Conservation (phyloP, 768 basidiomycete species). For the Naematelia aurantialba region DNA sequence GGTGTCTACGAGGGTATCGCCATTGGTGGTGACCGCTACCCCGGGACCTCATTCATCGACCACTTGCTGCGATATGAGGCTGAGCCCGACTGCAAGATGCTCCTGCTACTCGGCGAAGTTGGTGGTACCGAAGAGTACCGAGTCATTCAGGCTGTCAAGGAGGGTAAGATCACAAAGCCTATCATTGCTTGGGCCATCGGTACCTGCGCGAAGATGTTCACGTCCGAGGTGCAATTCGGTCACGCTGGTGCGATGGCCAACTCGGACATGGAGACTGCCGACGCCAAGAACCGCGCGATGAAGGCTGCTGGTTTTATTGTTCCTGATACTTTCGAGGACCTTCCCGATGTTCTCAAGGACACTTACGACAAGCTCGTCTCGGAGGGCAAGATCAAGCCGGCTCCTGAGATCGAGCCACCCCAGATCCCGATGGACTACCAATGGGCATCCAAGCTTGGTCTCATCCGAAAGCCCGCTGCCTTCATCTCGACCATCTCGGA, state of each 20-base stretch:
- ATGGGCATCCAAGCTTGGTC: slow-evolving; percentile 97
- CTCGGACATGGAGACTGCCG: slow-evolving; percentile 94
- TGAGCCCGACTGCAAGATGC: slow-evolving; percentile 97
- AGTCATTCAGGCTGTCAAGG: slow-evolving; percentile 95
- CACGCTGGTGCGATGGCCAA: slow-evolving; percentile 98
- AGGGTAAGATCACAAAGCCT: slow-evolving; percentile 90
- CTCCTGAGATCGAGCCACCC: slow-evolving; percentile 80
- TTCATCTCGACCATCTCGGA: slow-evolving; percentile 98
- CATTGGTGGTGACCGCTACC: slow-evolving; percentile 99
- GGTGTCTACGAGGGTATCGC: slow-evolving; percentile 99
- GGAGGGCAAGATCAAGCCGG: slow-evolving; percentile 63
- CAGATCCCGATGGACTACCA: slow-evolving; percentile 99
- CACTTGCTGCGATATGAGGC: slow-evolving; percentile 95
- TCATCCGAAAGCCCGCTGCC: slow-evolving; percentile 97
- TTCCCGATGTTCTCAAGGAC: slow-evolving; percentile 76
- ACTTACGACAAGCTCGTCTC: slow-evolving; percentile 79
- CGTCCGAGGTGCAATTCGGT: slow-evolving; percentile 98
- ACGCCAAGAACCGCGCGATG: slow-evolving; percentile 97
- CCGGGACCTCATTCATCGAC: slow-evolving; percentile 97
- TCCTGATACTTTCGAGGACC: slow-evolving; percentile 94
- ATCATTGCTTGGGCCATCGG: slow-evolving; percentile 99
- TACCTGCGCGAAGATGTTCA: slow-evolving; percentile 99
- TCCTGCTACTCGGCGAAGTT: slow-evolving; percentile 96
- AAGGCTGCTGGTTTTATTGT: slow-evolving; percentile 91
- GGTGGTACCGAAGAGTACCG: slow-evolving; percentile 99